Evolutionary conservation across 2,329 filamentous ascomycete genomes (phyloP).

Genomic region (Sporothrix pallida): DNA sequence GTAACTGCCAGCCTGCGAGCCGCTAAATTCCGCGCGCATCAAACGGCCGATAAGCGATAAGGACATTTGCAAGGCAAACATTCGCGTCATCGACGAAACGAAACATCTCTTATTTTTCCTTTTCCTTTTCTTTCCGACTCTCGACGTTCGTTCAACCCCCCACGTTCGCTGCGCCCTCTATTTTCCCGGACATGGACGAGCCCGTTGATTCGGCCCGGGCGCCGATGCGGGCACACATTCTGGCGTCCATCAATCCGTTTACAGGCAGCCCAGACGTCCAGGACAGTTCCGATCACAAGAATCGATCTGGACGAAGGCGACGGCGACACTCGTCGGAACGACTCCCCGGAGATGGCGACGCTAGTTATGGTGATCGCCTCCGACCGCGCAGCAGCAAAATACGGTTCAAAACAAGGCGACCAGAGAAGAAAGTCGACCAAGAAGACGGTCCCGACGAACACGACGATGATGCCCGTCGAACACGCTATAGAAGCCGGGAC

Average conservation of each 20-base stretch:
- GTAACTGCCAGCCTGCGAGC: background rate
- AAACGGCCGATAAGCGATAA: slow-evolving; percentile 25
- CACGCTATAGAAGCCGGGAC: slow-evolving; percentile 28
- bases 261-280: slow-evolving; percentile 24
- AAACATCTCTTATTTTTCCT: background rate
- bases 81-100: slow-evolving; percentile 3
- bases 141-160: background rate
- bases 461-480: slow-evolving; percentile 15
- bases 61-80: background rate
- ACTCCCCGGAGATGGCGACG: background rate
- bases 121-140: background rate
- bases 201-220: slow-evolving; percentile 35
- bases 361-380: background rate
- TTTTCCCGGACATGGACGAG: slow-evolving; percentile 17
- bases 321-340: background rate
- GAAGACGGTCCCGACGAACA: background rate
- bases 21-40: background rate
- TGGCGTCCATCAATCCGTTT: slow-evolving; percentile 56
- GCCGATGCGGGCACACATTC: slow-evolving; percentile 53
- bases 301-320: slow-evolving; percentile 16
- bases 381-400: slow-evolving; percentile 9
- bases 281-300: slow-evolving; percentile 19
- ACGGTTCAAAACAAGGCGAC: background rate
- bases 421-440: background rate
- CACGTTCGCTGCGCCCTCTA: background rate